Evolutionary conservation across 2,329 filamentous ascomycete species (phyloP).

Genomic region (Colletotrichum abscissum): DNA sequence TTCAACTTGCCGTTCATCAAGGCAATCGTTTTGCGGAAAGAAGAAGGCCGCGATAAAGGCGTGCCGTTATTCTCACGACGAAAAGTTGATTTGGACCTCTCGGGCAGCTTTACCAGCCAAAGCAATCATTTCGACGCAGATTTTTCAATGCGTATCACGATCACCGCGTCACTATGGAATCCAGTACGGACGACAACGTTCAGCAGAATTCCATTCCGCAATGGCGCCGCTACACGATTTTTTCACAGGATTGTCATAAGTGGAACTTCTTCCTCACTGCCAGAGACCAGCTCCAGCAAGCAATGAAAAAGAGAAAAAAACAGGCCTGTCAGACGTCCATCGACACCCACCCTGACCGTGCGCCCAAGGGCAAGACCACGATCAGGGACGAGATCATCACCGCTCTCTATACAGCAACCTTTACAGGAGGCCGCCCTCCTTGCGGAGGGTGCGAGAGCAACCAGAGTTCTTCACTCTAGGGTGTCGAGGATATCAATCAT

Average conservation of each 20-base stretch:
- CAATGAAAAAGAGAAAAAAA: conserved; percentile 67
- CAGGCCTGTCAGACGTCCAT: conserved; percentile 88
- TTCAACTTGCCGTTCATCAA: not conserved
- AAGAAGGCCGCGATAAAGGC: no score
- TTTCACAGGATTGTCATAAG: no score
- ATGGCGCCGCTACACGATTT: no score
- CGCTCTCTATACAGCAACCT: conserved; percentile 80
- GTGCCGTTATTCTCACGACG: no score
- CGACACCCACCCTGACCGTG: conserved; percentile 81
- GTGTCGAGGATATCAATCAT: conserved; percentile 90
- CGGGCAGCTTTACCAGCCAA: no score
- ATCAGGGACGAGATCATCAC: conserved; percentile 91
- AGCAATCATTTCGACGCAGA: no score
- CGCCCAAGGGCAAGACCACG: conserved; percentile 81
- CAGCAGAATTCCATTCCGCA: no score
- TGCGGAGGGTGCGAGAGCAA: conserved; percentile 71
- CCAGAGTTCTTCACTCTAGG: conserved; percentile 84
- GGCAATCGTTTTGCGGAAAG: no score
- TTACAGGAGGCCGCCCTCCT: conserved; percentile 65
- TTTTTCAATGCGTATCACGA: no score
- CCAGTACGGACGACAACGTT: no score
- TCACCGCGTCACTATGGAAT: no score
- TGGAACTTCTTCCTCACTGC: conserved; percentile 61
- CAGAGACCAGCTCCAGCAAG: conserved; percentile 56
- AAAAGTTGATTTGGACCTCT: no score